Evolutionary conservation across 176 grass and related monocot genomes (phyloP), one percentile per base, ranked within the genome.

Genomic region (Elymus sibiricus): DNA sequence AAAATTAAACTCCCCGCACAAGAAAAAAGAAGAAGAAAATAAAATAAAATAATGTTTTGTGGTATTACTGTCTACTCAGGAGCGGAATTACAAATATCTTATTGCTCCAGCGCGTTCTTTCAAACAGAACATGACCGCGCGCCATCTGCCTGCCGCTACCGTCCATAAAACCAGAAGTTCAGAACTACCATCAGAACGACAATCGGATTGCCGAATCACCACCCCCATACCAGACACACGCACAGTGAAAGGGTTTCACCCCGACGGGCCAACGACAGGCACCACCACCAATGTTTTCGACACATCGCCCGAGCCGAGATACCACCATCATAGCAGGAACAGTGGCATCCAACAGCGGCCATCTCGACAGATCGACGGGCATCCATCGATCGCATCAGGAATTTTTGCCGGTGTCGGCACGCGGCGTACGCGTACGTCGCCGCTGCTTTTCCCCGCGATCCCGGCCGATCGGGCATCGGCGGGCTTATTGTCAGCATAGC

Each of bases 311-410:
- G 24, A 11, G 22, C 64, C 53, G 2, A 37, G 0, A 32, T 66
- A 19, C 29, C n/a, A 3, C 37, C 16, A 58, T 19, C 11, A 16
- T 56, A 56, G 75, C 47, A 3, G 27, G 16, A 82, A 86, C 71
- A 70, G 70, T 82, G 64, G 15, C 78, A 76, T 40, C 35, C 87
- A 80, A 35, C 82, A 80, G 67, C 67, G 12, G 62, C 10, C 10
- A 44, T 12, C 82, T 42, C 47, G 79, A 42, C 22, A 15, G 62
- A 6, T 9, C 26, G 11, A 31, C 3, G 26, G 26, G 7, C 65
- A 70, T 49, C 46, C 67, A 71, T 56, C 51, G 51, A 56, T 71
- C 68, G 68, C 68, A 11, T n/a, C 68, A 71, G 37, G 37, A 71
- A 40, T 40, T 71, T 3, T 71, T 71, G 68, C 47, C 67, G 32